A percentile compares a stretch with the other conserved stretches of the same genome.
Evolutionary conservation across 192 early-diverging fungal species (phyloP).

Genomic region (Cetraspora pellucida): DNA sequence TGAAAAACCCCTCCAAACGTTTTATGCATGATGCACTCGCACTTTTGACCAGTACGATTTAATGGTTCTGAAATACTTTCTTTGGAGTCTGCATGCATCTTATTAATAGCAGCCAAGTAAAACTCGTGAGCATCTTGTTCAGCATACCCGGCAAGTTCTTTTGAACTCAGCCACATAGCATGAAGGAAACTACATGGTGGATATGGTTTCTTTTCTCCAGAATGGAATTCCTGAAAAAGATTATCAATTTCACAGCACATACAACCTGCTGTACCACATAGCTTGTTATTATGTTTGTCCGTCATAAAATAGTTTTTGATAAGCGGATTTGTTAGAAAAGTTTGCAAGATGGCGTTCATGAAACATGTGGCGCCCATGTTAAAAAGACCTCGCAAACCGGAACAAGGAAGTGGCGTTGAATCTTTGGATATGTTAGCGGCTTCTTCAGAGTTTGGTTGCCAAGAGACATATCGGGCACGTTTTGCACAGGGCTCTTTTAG

Average conservation of each 20-base stretch:
- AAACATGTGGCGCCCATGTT: constrained; percentile 98
- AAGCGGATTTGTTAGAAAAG: constrained; percentile 89
- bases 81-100: constrained; percentile 73
- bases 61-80: constrained; percentile 38
- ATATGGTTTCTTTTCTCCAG: constrained; percentile 70
- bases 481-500: constrained; percentile 56
- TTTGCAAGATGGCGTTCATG: constrained; percentile 92
- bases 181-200: constrained; percentile 83
- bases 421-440: constrained; percentile 46
- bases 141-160: constrained; percentile 86
- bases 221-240: constrained; percentile 73
- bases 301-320: constrained; percentile 89
- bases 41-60: constrained; percentile 47
- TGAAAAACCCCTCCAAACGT: constrained; percentile 89
- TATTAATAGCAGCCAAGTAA: constrained; percentile 86
- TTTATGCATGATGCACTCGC: constrained; percentile 86
- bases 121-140: constrained; percentile 99
- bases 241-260: constrained; percentile 94
- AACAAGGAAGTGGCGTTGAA: constrained; percentile 40
- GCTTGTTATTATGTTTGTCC: constrained; percentile 76
- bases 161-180: constrained; percentile 86
- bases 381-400: constrained; percentile 80
- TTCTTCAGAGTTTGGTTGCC: constrained; percentile 57
- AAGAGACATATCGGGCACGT: constrained; percentile 48
- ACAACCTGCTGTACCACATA: constrained; percentile 68